Evolutionary conservation across 2,329 filamentous ascomycete species (phyloP), one percentile per base, ranked within the genome.

Genomic region (Trichophyton schoenleinii): DNA sequence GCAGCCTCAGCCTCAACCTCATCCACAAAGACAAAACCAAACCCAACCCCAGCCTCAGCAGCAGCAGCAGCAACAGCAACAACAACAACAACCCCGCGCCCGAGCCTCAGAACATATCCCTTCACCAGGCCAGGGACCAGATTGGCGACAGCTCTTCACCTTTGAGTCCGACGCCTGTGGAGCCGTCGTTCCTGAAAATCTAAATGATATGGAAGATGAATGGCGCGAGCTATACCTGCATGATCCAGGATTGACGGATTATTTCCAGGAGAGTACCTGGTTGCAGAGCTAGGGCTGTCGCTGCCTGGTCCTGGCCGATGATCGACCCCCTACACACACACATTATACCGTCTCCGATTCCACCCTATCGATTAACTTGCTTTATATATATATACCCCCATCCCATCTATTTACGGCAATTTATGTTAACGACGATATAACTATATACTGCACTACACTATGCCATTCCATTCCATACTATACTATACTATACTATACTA

Each of bases 181-280:
- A 4, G 71, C 73, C 2, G 70, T 74, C 64, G 67, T 70, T 4
- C 67, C 73, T 53, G 74, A 75, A 57, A 71, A 72, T 20, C 65
- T 75, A 3, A 70, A 72, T 3, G 73, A 76, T 57, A 67, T 76
- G 61, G 74, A 76, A 64, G 72, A 76, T 46, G 74, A 77, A 65
- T 77, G 74, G 74, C 71, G 74, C n/a, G 73, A 76, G 63, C 71
- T 77, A 7, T 77, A 77, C 60, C 73, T 73, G 69, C 73, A 75
- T 63, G 74, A 76, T 60, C 72, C 73, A 0, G 73, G 72, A 2
- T 72, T 76, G 71, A 69, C 73, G 15, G 74, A 76, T 65, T 68
- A 75, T 38, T 68, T 76, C 25, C 71, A 72, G 57, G 73, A 76
- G 61, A 71, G 71, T 25, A 70, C 70, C 20, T 76, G 74, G 74